phyloP scores from a whole-genome alignment of 805 yeast species.

The Candida endomychidarum region DNA sequence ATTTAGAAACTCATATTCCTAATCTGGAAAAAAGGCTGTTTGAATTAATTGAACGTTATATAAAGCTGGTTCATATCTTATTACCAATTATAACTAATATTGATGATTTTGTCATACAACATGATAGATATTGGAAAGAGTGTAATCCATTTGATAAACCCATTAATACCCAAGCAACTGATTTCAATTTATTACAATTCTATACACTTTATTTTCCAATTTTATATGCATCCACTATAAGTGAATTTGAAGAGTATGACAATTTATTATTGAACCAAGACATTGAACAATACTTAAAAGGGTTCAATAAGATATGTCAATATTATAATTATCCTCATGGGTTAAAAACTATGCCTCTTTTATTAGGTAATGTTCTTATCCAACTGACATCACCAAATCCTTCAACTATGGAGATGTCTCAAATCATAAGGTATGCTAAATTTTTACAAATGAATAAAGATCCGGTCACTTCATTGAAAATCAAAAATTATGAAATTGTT shows the following conservation, averaged over 20 bases:
- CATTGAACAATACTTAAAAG: slow-evolving; percentile 49
- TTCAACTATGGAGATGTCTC: slow-evolving; percentile 55
- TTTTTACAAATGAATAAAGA: slow-evolving; percentile 57
- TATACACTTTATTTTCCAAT: slow-evolving; percentile 52
- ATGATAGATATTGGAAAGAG: slow-evolving; percentile 50
- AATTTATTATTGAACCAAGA: slow-evolving; percentile 46
- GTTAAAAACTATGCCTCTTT: slow-evolving; percentile 39
- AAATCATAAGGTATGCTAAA: slow-evolving; percentile 56
- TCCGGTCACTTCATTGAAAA: slow-evolving; percentile 52
- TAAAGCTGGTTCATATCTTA: slow-evolving; percentile 55
- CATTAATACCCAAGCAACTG: slow-evolving; percentile 20
- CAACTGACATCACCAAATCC: slow-evolving; percentile 58
- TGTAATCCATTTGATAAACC: slow-evolving; percentile 19
- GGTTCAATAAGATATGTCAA: slow-evolving; percentile 49
- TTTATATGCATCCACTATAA: slow-evolving; percentile 56
- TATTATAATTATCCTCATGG: slow-evolving; percentile 53
- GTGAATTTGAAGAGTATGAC: slow-evolving; percentile 59
- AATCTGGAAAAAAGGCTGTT: slow-evolving; percentile 41
- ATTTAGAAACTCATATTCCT: slow-evolving; percentile 47
- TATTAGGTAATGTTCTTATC: slow-evolving; percentile 48
- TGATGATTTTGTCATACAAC: slow-evolving; percentile 42
- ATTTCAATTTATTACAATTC: slow-evolving; percentile 44
- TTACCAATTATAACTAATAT: slow-evolving; percentile 51
- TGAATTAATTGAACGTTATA: slow-evolving; percentile 48
- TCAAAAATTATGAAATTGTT: slow-evolving; percentile 47